Evolutionary conservation across 257 asterid genomes (phyloP), one percentile per base, ranked within the genome.

Genomic region (Lantana camara): DNA sequence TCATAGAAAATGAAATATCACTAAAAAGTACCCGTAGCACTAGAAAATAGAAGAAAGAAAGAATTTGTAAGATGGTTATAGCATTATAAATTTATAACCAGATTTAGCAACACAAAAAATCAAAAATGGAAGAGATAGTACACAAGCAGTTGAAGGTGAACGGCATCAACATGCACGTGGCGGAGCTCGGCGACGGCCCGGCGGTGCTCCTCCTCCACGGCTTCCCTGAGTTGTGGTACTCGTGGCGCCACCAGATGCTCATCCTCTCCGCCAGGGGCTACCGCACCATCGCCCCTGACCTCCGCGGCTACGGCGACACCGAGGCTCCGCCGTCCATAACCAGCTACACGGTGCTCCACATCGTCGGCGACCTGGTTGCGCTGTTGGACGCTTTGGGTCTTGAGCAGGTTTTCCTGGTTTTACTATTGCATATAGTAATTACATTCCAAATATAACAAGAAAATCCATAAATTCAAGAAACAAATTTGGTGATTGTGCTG

Each of bases 241-340:
- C 84, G 14, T 79, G 84, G 81, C 81, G 79, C 51, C 82, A 79
- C 79, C 85, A 79, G 24, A 75, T 79, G 68, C 49, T 69, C 12
- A 57, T 59, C 71, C 71, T 75, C 72, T 66, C 85, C 4, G 32
- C 35, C 27, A 67, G 59, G 29, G 85, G 85, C 4, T 79, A 75
- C 68, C 75, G 79, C 17, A 68, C 79, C 21, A 63, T 75, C n/a
- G 82, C 85, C n/a, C n/a, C n/a, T n/a, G n/a, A n/a, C n/a, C n/a
- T n/a, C n/a, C n/a, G n/a, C n/a, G n/a, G n/a, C n/a, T 80, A 67
- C 23, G 86, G 83, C 8, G 86, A 77, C 64, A 70, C 80, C 13
- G 78, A 71, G 9, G 85, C 73, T 1, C 82, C 75, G 13, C 75
- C 74, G n/a, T 24, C 53, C 3, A 22, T 57, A 16, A 27, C 78